Conservation (phyloP, 352 stramenopile genomes). For the Phytophthora foliorum region DNA sequence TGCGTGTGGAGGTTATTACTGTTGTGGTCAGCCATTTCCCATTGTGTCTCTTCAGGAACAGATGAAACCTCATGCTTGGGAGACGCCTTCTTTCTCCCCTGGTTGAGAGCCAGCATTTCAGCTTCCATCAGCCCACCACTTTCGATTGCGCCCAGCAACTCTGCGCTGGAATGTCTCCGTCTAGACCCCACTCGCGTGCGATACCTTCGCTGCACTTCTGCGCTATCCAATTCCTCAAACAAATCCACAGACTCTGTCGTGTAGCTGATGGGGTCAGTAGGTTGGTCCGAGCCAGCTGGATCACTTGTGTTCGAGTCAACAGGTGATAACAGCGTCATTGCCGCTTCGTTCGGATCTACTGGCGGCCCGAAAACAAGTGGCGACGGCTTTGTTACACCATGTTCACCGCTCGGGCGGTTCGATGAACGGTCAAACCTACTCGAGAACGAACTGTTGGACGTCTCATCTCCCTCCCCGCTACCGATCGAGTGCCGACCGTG, state of each 20-base stretch:
- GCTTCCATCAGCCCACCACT: slow-evolving; percentile 56
- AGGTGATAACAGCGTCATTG: slow-evolving; percentile 33
- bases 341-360: slow-evolving; percentile 29
- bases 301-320: slow-evolving; percentile 47
- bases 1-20: slow-evolving; percentile 56
- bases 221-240: slow-evolving; percentile 38
- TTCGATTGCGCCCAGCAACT: slow-evolving; percentile 75
- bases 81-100: slow-evolving; percentile 23
- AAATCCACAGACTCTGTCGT: slow-evolving; percentile 33
- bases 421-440: slow-evolving; percentile 38
- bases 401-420: slow-evolving; percentile 26
- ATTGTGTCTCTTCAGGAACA: slow-evolving; percentile 37
- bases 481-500: slow-evolving; percentile 21
- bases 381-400: slow-evolving; percentile 35
- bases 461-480: slow-evolving; percentile 36
- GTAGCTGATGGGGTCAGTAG: slow-evolving; percentile 11
- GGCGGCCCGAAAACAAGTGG: slow-evolving; percentile 49
- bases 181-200: slow-evolving; percentile 16
- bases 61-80: slow-evolving; percentile 27
- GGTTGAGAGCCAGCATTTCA: slow-evolving; percentile 40
- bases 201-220: slow-evolving; percentile 30
- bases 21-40: slow-evolving; percentile 21
- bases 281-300: slow-evolving; percentile 16
- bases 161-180: slow-evolving; percentile 64
- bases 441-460: slow-evolving; percentile 18